Base-by-base conservation (phyloP, 2,329 filamentous ascomycete genomes). In the Microthyrium microscopicum region DNA sequence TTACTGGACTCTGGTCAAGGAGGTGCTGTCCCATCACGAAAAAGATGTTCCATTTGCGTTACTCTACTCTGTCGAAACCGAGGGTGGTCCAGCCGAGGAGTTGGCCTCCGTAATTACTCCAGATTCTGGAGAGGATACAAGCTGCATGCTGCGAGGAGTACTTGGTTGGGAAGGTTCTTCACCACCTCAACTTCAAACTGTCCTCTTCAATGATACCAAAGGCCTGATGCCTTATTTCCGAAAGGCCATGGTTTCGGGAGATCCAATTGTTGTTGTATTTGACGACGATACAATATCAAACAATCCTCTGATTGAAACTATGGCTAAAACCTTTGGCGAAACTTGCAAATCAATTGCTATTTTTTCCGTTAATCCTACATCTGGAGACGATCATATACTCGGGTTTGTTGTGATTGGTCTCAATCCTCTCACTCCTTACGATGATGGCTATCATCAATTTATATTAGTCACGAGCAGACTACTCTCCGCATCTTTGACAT, bases 221-320 rank as follows among this genome's bases (percentile, higher is more conserved):
- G 79, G 77, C 0, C 85, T 87, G 48, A 78, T 74, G 0, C 71
- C 76, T 0, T 75, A 79, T 9, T 77, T 89, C 56, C 66, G 78
- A 29, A 73, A 82, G 45, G 75, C 77, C 13, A 74, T 85, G 40
- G 72, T 70, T 39, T 68, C 68, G 0, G 69, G 73, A 28, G 63
- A 62, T 31, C 76, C 78, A 1, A 62, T 82, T 6, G 60, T 83
- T 1, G 57, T 89, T 3, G 21, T 7, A 9, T 7, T 6, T 20
- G 8, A 21, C 9, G 9, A n/a, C n/a, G n/a, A n/a, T n/a, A n/a
- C n/a, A n/a, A n/a, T n/a, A n/a, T n/a, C n/a, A n/a, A n/a, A n/a
- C n/a, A n/a, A n/a, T n/a, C 22, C 22, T 13, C 9, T 25, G 22
- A 9, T 13, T 9, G 22, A 25, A 9, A 9, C 22, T 25, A 13